Percentiles rank a stretch among this genome's conserved stretches.
These are phyloP conservation scores for Veloporphyrellus conicus DNA, from an alignment of 1,284 basidiomycete genomes.

Conservation along the genomic window DNA sequence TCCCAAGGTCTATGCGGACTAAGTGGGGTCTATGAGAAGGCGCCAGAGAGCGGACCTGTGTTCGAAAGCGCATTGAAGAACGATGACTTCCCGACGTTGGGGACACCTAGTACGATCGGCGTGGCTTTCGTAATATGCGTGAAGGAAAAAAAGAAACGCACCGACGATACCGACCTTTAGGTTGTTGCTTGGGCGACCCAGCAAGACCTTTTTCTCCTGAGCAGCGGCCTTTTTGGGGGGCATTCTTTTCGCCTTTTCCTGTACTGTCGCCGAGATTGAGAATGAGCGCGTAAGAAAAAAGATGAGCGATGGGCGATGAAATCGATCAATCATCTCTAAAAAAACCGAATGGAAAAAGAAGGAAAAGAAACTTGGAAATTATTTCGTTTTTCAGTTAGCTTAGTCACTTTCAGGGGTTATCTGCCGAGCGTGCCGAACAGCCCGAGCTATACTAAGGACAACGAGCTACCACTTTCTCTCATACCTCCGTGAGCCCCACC, in stretches of 20 bases:
- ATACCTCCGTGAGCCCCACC: not conserved
- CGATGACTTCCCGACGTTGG: constrained; percentile 92
- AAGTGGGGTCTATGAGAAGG: not conserved
- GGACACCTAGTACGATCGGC: constrained; percentile 56
- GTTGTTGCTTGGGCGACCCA: constrained; percentile 91
- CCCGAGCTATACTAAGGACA: not conserved
- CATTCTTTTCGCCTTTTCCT: constrained; percentile 61
- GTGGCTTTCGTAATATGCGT: constrained; percentile 14
- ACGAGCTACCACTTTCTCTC: not conserved
- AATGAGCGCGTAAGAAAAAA: constrained; percentile 21
- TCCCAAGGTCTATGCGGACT: constrained; percentile 74
- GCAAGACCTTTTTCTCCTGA: constrained; percentile 78
- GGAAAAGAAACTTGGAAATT: not conserved
- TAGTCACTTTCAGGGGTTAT: constrained; percentile 12
- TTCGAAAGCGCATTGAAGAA: constrained; percentile 96
- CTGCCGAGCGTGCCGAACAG: constrained; percentile 24
- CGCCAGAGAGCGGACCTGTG: constrained; percentile 51
- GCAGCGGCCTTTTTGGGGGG: constrained; percentile 77
- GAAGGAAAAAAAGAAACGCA: constrained; percentile 41
- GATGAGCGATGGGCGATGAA: constrained; percentile 15
- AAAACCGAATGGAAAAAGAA: constrained; percentile 6
- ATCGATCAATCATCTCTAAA: constrained; percentile 38
- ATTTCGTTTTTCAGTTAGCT: constrained; percentile 6
- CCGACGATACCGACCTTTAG: constrained; percentile 96
- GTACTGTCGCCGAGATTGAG: constrained; percentile 18